phyloP scores from a whole-genome alignment of 2,329 filamentous ascomycete genomes.

The Xylaria arbuscula region DNA sequence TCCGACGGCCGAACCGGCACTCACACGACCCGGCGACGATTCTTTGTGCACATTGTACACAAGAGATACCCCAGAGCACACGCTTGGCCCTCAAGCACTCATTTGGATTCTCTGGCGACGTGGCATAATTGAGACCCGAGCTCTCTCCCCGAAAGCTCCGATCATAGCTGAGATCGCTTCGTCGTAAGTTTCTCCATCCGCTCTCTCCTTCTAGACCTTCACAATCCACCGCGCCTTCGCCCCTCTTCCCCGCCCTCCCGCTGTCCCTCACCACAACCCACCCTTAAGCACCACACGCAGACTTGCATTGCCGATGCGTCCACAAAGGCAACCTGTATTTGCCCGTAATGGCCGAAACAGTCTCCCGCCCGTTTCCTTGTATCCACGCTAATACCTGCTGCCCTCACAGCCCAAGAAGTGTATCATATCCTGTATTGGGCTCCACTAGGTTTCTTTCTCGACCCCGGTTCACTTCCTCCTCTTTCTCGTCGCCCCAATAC shows the following conservation, averaged over 20 bases:
- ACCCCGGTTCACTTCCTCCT: conserved; percentile 37
- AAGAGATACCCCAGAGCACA: conserved; percentile 38
- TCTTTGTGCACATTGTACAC: conserved; percentile 43
- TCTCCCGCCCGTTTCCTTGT: conserved; percentile 13
- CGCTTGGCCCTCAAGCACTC: conserved; percentile 40
- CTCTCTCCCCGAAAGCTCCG: conserved; percentile 37
- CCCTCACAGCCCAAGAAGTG: conserved; percentile 47
- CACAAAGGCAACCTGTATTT: conserved; percentile 12
- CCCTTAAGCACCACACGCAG: conserved; percentile 18
- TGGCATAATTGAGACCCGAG: conserved; percentile 37
- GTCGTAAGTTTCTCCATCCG: conserved; percentile 39
- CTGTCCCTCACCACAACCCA: conserved; percentile 29
- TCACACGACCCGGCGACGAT: conserved; percentile 48
- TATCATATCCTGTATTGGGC: conserved; percentile 47
- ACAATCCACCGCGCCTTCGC: conserved; percentile 43
- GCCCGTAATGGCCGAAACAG: conserved; percentile 15
- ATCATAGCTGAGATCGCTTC: conserved; percentile 41
- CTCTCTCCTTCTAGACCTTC: conserved; percentile 32
- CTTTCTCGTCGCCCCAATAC: conserved; percentile 42
- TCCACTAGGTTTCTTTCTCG: conserved; percentile 39
- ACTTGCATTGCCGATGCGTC: conserved; percentile 13
- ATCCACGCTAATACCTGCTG: conserved; percentile 38
- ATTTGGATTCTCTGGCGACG: conserved; percentile 43
- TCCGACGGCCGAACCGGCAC: conserved; percentile 44
- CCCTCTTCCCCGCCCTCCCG: conserved; percentile 49